Evolutionary conservation across 1,284 basidiomycete genomes (phyloP).

Genomic region (Tylopilus sp.): DNA sequence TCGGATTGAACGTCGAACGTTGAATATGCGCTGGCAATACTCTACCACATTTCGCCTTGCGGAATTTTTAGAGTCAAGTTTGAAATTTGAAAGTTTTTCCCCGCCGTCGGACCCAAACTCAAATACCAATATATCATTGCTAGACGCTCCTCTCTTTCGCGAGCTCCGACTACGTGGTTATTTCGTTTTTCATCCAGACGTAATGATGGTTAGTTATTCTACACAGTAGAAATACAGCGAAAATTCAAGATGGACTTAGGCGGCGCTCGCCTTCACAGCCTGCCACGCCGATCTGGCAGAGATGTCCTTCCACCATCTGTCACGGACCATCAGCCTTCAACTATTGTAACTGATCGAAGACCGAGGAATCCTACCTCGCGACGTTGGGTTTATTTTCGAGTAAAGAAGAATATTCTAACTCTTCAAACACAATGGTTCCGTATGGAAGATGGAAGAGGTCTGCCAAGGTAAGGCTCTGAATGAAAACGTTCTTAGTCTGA

Average conservation of each 20-base stretch:
- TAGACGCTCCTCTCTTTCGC: too few species aligned
- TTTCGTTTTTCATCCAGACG: neutral
- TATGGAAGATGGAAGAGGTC: constrained; percentile 70
- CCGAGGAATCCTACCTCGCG: constrained; percentile 31
- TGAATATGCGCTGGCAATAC: too few species aligned
- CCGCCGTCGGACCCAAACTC: too few species aligned
- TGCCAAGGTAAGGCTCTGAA: constrained; percentile 60
- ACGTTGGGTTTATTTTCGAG: constrained; percentile 39
- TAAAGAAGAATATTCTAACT: constrained; percentile 31
- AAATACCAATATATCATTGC: too few species aligned
- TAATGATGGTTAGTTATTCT: neutral
- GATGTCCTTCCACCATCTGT: constrained; percentile 52
- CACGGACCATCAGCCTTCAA: neutral
- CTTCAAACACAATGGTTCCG: constrained; percentile 47
- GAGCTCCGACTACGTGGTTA: neutral
- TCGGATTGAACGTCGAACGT: too few species aligned
- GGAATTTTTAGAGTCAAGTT: too few species aligned
- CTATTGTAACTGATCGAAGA: neutral
- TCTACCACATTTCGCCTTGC: too few species aligned
- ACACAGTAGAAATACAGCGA: constrained; percentile 6
- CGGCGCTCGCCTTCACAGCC: constrained; percentile 46
- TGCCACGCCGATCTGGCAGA: constrained; percentile 49
- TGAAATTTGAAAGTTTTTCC: too few species aligned
- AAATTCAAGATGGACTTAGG: constrained; percentile 17
- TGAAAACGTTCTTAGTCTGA: neutral